Evolutionary conservation across 179 eudicot genomes (phyloP).

Genomic region (Gypsophila paniculata): DNA sequence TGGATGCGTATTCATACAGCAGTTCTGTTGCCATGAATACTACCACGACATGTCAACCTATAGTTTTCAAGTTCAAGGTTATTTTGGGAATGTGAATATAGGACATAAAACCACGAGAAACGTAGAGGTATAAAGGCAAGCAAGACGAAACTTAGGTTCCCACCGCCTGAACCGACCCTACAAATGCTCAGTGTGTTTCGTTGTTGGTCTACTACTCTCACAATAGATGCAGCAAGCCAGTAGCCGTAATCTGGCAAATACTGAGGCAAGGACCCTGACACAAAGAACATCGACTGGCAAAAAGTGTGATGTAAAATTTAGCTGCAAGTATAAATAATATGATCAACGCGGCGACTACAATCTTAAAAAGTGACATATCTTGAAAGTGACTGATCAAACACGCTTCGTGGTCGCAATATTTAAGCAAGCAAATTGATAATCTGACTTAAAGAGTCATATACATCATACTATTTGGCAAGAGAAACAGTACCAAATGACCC

Average conservation of each 20-base stretch:
- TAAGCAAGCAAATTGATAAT: not conserved
- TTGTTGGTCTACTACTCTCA: not conserved
- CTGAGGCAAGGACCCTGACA: not conserved
- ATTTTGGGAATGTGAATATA: not conserved
- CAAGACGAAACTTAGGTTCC: not conserved
- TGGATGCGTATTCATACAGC: not conserved
- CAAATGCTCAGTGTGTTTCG: not conserved
- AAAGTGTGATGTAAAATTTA: no score
- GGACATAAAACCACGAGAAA: not conserved
- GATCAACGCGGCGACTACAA: not conserved
- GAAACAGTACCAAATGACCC: not conserved
- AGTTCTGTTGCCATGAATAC: not conserved
- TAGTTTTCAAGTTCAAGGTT: not conserved
- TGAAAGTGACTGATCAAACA: not conserved
- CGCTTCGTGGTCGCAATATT: slow-evolving; percentile 1
- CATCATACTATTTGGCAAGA: not conserved
- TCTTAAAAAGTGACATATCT: slow-evolving; percentile 1
- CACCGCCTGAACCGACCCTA: not conserved
- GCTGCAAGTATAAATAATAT: no score
- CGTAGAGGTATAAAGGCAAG: not conserved
- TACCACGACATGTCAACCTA: no score
- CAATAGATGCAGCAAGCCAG: not conserved
- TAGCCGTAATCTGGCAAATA: no score
- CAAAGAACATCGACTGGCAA: not conserved
- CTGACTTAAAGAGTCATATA: not conserved